Evolutionary conservation across 2,329 filamentous ascomycete genomes (phyloP).

Genomic region (Beauveria sp.): DNA sequence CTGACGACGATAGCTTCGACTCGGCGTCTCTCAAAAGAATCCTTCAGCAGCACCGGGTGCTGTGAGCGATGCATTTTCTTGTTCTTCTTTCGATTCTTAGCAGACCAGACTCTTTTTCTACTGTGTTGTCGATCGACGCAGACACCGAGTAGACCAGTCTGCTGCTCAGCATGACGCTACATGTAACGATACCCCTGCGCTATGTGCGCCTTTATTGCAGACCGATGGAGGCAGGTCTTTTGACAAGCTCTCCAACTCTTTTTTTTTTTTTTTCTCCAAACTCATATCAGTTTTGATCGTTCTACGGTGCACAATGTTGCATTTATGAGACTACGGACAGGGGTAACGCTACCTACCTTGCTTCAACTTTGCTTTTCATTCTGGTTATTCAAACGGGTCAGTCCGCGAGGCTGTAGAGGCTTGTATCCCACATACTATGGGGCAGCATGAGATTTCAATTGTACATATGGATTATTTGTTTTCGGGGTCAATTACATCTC

Average conservation of each 20-base stretch:
- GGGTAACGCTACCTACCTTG: neutral
- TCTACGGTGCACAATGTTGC: too few relatives aligned
- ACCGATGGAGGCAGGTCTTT: neutral
- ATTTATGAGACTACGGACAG: neutral
- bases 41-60: conserved; percentile 43
- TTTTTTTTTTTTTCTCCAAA: neutral
- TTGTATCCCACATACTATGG: conserved; percentile 2
- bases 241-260: neutral
- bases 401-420: neutral
- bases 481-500: neutral
- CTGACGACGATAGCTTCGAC: conserved; percentile 55
- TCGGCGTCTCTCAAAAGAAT: conserved; percentile 44
- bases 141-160: neutral
- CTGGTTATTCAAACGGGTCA: neutral
- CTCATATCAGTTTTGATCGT: too few relatives aligned
- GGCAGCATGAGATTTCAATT: neutral
- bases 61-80: conserved; percentile 26
- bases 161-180: neutral
- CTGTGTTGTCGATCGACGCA: neutral
- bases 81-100: neutral
- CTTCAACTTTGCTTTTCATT: neutral
- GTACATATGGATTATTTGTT: neutral
- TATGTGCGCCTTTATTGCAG: neutral
- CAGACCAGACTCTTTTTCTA: neutral
- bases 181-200: conserved; percentile 20